These are phyloP conservation scores for Dothidotthia symphoricarpi DNA, from an alignment of 2,329 filamentous ascomycete genomes.

Conservation along the genomic window DNA sequence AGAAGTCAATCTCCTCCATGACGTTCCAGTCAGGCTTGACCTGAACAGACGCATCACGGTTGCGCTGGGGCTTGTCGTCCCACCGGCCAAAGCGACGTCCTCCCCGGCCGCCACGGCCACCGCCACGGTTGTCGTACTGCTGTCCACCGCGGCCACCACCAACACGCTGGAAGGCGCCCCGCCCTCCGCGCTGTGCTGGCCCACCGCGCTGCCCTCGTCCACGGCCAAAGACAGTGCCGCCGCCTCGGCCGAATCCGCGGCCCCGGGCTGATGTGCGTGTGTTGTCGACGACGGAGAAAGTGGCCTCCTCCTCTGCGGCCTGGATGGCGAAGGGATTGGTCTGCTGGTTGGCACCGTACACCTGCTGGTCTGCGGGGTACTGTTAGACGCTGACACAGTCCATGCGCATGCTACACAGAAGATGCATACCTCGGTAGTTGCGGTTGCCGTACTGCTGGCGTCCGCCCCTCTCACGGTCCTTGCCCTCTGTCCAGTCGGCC, in stretches of 20 bases:
- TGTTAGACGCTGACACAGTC: slow-evolving; percentile 11
- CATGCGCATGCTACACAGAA: background rate
- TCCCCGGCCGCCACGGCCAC: slow-evolving; percentile 67
- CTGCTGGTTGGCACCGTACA: slow-evolving; percentile 86
- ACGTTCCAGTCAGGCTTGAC: slow-evolving; percentile 95
- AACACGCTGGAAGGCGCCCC: slow-evolving; percentile 71
- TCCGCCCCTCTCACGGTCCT: slow-evolving; percentile 73
- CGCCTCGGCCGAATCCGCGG: slow-evolving; percentile 77
- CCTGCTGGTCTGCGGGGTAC: slow-evolving; percentile 73
- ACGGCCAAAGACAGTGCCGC: slow-evolving; percentile 83
- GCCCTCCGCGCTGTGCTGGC: slow-evolving; percentile 67
- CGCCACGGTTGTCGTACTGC: slow-evolving; percentile 68
- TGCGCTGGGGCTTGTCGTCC: slow-evolving; percentile 96
- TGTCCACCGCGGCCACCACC: slow-evolving; percentile 65
- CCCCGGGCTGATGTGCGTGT: slow-evolving; percentile 81
- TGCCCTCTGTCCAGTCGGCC: slow-evolving; percentile 98
- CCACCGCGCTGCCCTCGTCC: slow-evolving; percentile 74
- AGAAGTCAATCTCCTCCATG: slow-evolving; percentile 98
- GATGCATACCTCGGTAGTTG: slow-evolving; percentile 75
- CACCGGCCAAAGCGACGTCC: slow-evolving; percentile 96
- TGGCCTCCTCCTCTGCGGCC: slow-evolving; percentile 89
- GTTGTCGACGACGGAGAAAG: slow-evolving; percentile 97
- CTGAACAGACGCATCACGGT: slow-evolving; percentile 92
- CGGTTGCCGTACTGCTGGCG: slow-evolving; percentile 81
- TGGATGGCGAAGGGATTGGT: slow-evolving; percentile 81